A percentile compares a stretch with the other conserved stretches of the same genome.
Conservation (phyloP, 768 basidiomycete species). For the Amanita thiersii region DNA sequence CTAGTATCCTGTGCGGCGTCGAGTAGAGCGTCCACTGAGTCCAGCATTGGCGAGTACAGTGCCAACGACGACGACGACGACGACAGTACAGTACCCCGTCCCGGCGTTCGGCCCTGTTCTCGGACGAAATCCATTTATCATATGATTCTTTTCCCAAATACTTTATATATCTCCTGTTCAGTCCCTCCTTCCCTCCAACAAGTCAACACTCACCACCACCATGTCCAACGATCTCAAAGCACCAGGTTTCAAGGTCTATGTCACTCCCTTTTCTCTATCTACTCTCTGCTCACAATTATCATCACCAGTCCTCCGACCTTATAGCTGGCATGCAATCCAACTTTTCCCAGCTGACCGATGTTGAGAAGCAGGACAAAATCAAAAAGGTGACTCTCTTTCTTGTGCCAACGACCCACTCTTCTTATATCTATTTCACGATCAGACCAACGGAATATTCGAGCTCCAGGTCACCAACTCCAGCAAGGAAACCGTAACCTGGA, state of each 20-base stretch:
- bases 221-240: constrained; percentile 70
- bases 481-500: constrained; percentile 74
- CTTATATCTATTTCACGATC: background rate
- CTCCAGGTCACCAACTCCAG: constrained; percentile 68
- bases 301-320: constrained; percentile 58
- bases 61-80: no score
- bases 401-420: background rate
- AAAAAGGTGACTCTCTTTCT: constrained; percentile 49
- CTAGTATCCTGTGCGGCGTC: no score
- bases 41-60: no score
- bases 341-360: constrained; percentile 46
- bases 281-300: background rate
- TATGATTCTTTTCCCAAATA: no score
- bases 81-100: no score
- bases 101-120: no score
- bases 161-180: background rate
- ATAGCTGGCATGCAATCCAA: constrained; percentile 42
- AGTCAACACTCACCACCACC: constrained; percentile 16
- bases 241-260: constrained; percentile 61
- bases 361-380: constrained; percentile 59
- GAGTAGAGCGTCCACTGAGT: no score
- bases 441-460: constrained; percentile 89
- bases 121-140: no score
- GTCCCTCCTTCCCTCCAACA: constrained; percentile 9
- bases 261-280: background rate